Conservation (phyloP, 805 yeast genomes). For the Wickerhamiella bombiphila region DNA sequence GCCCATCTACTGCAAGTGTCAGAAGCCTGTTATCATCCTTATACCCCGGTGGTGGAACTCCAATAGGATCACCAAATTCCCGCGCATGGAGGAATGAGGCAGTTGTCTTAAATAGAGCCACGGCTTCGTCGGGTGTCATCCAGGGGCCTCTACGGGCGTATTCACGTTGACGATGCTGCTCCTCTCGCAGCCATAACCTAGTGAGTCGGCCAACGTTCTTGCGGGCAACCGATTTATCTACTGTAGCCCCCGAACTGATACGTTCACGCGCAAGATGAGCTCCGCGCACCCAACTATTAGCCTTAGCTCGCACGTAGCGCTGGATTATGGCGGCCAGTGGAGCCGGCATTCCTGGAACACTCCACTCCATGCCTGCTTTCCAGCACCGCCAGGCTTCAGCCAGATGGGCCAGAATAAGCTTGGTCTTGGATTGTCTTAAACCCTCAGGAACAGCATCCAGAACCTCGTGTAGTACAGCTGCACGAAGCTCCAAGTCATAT, state of each 20-base stretch:
- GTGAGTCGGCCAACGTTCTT: slow-evolving; percentile 88
- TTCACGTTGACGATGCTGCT: slow-evolving; percentile 72
- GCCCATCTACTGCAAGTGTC: slow-evolving; percentile 74
- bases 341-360: slow-evolving; percentile 88
- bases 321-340: slow-evolving; percentile 79
- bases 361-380: slow-evolving; percentile 98
- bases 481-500: slow-evolving; percentile 82
- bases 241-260: slow-evolving; percentile 75
- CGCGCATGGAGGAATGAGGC: slow-evolving; percentile 83
- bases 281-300: slow-evolving; percentile 90
- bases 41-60: slow-evolving; percentile 84
- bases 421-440: slow-evolving; percentile 70
- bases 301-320: slow-evolving; percentile 84
- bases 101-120: slow-evolving; percentile 69
- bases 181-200: slow-evolving; percentile 80
- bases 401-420: slow-evolving; percentile 78
- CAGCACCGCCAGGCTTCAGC: slow-evolving; percentile 99
- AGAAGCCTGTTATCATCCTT: slow-evolving; percentile 86
- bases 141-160: slow-evolving; percentile 80
- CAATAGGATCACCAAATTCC: slow-evolving; percentile 61
- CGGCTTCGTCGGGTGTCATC: slow-evolving; percentile 76
- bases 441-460: slow-evolving; percentile 96
- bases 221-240: slow-evolving; percentile 86
- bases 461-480: slow-evolving; percentile 90
- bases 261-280: slow-evolving; percentile 88